Evolutionary conservation across 441 rosid species (phyloP).

Genomic region (Aleurites moluccanus): DNA sequence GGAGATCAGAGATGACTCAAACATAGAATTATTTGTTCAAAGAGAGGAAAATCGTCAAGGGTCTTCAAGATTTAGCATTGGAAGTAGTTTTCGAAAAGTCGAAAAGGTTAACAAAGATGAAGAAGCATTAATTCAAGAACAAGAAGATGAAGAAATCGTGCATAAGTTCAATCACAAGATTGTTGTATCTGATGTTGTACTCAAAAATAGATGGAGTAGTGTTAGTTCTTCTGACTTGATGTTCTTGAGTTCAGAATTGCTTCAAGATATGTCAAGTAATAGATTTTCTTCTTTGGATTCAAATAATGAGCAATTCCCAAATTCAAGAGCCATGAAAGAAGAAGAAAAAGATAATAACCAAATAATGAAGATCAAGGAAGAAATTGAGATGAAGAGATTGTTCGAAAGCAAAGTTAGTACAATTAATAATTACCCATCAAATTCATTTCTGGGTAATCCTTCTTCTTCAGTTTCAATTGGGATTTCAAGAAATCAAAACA

Average conservation of each 20-base stretch:
- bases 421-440: slow-evolving; percentile 13
- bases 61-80: slow-evolving; percentile 68
- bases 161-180: slow-evolving; percentile 73
- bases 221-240: slow-evolving; percentile 81
- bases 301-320: slow-evolving; percentile 1
- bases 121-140: slow-evolving; percentile 34
- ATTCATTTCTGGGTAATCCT: slow-evolving; percentile 14
- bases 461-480: slow-evolving; percentile 29
- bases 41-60: slow-evolving; percentile 57
- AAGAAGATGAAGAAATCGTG: slow-evolving; percentile 24
- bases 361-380: slow-evolving; percentile 46
- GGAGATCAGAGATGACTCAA: slow-evolving; percentile 47
- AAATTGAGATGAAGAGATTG: slow-evolving; percentile 51
- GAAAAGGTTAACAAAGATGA: slow-evolving; percentile 37
- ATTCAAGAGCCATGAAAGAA: not conserved
- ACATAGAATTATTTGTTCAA: slow-evolving; percentile 62
- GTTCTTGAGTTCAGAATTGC: slow-evolving; percentile 75
- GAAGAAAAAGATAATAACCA: slow-evolving; percentile 26
- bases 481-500: not conserved
- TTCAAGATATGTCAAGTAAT: slow-evolving; percentile 48
- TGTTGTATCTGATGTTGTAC: slow-evolving; percentile 57
- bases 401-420: slow-evolving; percentile 44
- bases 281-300: slow-evolving; percentile 44
- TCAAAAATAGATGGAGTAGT: slow-evolving; percentile 85
- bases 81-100: slow-evolving; percentile 63